Evolutionary conservation across 2,329 filamentous ascomycete species (phyloP).

Genomic region (Capronia coronata): DNA sequence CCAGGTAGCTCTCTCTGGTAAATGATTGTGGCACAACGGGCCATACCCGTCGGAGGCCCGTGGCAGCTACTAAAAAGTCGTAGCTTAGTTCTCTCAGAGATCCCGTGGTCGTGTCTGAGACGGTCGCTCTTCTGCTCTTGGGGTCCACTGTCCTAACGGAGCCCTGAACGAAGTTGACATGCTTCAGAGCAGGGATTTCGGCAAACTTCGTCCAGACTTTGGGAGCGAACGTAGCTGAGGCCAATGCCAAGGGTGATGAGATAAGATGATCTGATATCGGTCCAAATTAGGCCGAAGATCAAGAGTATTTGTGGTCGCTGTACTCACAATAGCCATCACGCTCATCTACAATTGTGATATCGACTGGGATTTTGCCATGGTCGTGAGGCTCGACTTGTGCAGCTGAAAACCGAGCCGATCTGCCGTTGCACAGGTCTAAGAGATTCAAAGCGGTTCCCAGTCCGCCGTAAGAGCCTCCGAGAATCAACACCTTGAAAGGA

Average conservation of each 20-base stretch:
- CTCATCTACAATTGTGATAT: conserved; percentile 70
- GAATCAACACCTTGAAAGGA: conserved; percentile 54
- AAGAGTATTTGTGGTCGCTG: conserved; percentile 9
- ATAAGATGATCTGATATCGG: conserved; percentile 60
- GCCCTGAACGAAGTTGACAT: conserved; percentile 60
- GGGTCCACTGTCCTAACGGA: conserved; percentile 56
- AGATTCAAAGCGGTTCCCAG: conserved; percentile 62
- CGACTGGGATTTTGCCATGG: conserved; percentile 47
- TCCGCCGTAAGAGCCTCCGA: conserved; percentile 68
- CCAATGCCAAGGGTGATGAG: conserved; percentile 65
- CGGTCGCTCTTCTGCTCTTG: conserved; percentile 52
- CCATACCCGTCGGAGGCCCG: conserved; percentile 63
- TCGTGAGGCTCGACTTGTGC: conserved; percentile 26
- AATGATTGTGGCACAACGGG: conserved; percentile 65
- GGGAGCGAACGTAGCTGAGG: conserved; percentile 55
- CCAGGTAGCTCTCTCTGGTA: conserved; percentile 56
- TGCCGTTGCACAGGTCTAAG: conserved; percentile 58
- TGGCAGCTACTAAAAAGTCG: conserved; percentile 68
- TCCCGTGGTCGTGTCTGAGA: conserved; percentile 47
- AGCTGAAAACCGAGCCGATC: conserved; percentile 41
- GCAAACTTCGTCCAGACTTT: conserved; percentile 65
- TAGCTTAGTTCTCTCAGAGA: conserved; percentile 47
- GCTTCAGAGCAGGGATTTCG: conserved; percentile 60
- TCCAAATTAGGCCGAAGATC: conserved; percentile 1
- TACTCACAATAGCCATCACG: conserved; percentile 72